Evolutionary conservation across 1,139 yeast species (phyloP).

Genomic region (Waltiozyma sp.): DNA sequence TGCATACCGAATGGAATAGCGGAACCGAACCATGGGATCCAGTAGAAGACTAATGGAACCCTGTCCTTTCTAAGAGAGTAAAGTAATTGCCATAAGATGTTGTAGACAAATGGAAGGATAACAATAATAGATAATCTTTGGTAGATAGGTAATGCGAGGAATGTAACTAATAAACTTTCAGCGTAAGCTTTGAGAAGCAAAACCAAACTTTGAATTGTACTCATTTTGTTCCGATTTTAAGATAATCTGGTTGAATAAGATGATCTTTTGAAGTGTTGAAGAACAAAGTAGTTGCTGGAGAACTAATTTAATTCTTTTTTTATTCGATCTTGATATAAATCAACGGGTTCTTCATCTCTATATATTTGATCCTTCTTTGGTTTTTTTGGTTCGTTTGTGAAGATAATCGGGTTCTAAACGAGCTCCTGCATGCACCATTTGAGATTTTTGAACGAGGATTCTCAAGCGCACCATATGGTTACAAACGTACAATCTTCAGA

Average conservation of each 20-base stretch:
- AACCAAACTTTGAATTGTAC: conserved; percentile 8
- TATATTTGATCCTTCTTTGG: neutral
- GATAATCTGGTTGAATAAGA: neutral
- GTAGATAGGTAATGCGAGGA: conserved; percentile 20
- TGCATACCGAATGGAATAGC: conserved; percentile 83
- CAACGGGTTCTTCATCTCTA: neutral
- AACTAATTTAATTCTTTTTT: no score
- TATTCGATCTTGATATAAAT: no score
- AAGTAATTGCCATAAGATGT: conserved; percentile 57
- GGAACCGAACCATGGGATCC: conserved; percentile 94
- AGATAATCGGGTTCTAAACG: neutral
- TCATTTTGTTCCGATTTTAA: conserved; percentile 8
- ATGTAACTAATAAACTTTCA: conserved; percentile 9
- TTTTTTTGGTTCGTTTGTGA: neutral
- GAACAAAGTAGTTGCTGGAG: neutral
- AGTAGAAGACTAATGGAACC: conserved; percentile 83
- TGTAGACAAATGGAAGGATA: conserved; percentile 37
- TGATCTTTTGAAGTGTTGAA: neutral
- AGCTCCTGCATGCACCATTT: neutral
- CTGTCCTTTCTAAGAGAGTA: conserved; percentile 68
- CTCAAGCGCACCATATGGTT: neutral
- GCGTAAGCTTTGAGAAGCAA: conserved; percentile 7
- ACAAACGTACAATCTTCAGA: neutral
- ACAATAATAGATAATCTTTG: conserved; percentile 22
- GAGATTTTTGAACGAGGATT: neutral